These are phyloP conservation scores for Thraustotheca clavata DNA, from an alignment of 352 stramenopile genomes.

Conservation along the genomic window DNA sequence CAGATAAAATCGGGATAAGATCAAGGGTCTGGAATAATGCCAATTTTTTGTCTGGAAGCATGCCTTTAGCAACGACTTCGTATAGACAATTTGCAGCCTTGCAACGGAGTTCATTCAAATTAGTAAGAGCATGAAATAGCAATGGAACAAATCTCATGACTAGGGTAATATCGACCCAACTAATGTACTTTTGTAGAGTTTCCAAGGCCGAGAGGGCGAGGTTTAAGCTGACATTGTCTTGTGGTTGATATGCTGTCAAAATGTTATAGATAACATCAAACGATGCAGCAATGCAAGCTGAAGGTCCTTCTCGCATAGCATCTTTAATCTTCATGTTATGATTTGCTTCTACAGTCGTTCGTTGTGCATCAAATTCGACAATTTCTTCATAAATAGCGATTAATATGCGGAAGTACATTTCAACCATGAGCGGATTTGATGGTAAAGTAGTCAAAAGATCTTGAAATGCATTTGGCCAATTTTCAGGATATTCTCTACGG, in stretches of 20 bases:
- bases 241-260: slow-evolving; percentile 45
- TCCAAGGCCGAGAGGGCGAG: slow-evolving; percentile 63
- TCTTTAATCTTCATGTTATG: slow-evolving; percentile 85
- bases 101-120: slow-evolving; percentile 43
- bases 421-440: slow-evolving; percentile 64
- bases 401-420: slow-evolving; percentile 89
- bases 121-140: slow-evolving; percentile 53
- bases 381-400: slow-evolving; percentile 88
- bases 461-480: slow-evolving; percentile 77
- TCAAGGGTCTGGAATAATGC: slow-evolving; percentile 63
- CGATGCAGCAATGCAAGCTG: slow-evolving; percentile 56
- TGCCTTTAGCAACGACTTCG: slow-evolving; percentile 81
- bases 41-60: slow-evolving; percentile 76
- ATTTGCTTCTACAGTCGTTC: slow-evolving; percentile 37
- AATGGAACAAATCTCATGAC: slow-evolving; percentile 71
- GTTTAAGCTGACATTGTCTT: slow-evolving; percentile 13
- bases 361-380: slow-evolving; percentile 74
- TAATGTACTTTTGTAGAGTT: slow-evolving; percentile 78
- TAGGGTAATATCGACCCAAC: slow-evolving; percentile 77
- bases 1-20: slow-evolving; percentile 46
- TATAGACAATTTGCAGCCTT: slow-evolving; percentile 75
- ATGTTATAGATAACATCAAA: slow-evolving; percentile 82
- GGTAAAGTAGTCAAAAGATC: slow-evolving; percentile 73
- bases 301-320: slow-evolving; percentile 64
- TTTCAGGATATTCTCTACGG: slow-evolving; percentile 82